phyloP scores from a whole-genome alignment of 768 basidiomycete genomes.

The Clitopilus passeckerianus region DNA sequence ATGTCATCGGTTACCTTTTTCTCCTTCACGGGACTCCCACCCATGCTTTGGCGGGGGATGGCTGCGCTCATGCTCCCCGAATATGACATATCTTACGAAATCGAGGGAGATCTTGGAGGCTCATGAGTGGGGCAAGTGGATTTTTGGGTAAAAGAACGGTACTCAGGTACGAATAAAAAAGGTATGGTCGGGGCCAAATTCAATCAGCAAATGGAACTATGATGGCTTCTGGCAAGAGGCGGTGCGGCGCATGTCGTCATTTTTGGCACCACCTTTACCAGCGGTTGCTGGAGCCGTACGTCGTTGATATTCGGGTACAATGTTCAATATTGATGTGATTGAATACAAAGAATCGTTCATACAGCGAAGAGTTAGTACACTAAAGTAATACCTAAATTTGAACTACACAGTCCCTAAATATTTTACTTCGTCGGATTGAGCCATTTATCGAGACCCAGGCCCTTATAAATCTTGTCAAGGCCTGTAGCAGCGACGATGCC shows the following conservation, averaged over 20 bases:
- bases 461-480: background rate
- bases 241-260: too few species aligned
- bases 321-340: too few species aligned
- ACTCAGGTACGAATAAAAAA: background rate
- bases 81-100: background rate
- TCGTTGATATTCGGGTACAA: too few species aligned
- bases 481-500: background rate
- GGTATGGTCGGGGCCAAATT: background rate
- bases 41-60: background rate
- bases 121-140: background rate
- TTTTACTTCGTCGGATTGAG: background rate
- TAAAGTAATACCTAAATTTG: background rate
- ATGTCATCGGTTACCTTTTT: background rate
- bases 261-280: too few species aligned
- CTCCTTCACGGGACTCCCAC: background rate
- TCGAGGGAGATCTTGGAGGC: background rate
- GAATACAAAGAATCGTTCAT: too few species aligned
- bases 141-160: too few species aligned
- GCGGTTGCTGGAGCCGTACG: too few species aligned
- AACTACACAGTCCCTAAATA: background rate
- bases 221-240: background rate
- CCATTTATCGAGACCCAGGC: background rate
- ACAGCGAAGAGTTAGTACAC: background rate
- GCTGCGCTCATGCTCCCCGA: background rate
- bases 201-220: background rate